These are phyloP conservation scores for Reutealis trisperma DNA, from an alignment of 345 rosid genomes.

Conservation along the genomic window DNA sequence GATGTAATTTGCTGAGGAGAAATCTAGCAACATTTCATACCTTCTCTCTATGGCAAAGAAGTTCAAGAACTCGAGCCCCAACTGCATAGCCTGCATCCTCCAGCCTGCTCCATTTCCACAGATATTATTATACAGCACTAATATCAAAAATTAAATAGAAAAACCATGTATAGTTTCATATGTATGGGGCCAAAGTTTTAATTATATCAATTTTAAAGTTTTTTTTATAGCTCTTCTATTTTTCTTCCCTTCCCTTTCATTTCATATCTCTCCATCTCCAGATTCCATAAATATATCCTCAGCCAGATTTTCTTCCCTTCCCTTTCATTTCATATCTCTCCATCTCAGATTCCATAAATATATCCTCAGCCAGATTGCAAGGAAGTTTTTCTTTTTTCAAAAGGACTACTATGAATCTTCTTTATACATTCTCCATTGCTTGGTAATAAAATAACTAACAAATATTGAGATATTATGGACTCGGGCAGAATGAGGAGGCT, in stretches of 20 bases:
- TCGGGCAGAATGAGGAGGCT: background rate
- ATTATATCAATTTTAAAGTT: background rate
- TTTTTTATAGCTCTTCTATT: background rate
- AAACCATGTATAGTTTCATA: background rate
- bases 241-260: background rate
- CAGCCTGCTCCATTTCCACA: conserved; percentile 46
- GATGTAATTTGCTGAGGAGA: background rate
- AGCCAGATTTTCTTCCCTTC: background rate
- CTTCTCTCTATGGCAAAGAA: conserved; percentile 88
- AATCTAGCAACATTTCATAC: conserved; percentile 30
- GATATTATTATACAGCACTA: background rate
- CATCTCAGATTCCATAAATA: background rate
- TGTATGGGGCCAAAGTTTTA: background rate
- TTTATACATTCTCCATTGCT: background rate
- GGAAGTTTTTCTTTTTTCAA: background rate
- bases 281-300: background rate
- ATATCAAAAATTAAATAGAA: background rate
- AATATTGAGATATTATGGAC: background rate
- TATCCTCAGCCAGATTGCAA: background rate
- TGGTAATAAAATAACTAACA: background rate
- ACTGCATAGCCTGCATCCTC: conserved; percentile 98
- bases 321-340: background rate
- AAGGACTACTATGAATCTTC: background rate
- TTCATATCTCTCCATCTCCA: background rate
- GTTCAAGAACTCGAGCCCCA: conserved; percentile 87